These are phyloP conservation scores for Pichia membranifaciens DNA, from an alignment of 805 yeast genomes.

Conservation along the genomic window DNA sequence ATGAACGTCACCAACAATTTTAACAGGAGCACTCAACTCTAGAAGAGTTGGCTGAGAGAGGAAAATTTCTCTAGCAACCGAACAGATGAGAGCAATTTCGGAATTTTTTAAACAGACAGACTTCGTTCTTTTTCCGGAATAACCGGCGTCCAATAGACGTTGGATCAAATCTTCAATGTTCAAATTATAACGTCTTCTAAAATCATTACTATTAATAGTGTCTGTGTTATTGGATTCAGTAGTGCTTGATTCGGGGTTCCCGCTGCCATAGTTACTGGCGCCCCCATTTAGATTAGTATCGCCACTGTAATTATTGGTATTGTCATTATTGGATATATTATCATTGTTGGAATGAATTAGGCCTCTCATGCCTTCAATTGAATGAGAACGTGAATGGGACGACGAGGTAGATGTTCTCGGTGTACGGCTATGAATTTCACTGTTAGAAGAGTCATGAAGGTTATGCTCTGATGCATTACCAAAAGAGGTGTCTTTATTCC, in stretches of 20 bases:
- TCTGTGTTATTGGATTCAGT: background rate
- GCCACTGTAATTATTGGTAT: too few relatives aligned
- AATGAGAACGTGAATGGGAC: background rate
- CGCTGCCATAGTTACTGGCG: too few relatives aligned
- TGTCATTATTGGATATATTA: too few relatives aligned
- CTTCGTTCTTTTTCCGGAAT: conserved; percentile 89
- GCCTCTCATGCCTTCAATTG: background rate
- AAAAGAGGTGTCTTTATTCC: background rate
- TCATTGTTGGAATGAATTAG: too few relatives aligned
- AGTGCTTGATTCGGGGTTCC: background rate
- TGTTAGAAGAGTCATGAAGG: background rate
- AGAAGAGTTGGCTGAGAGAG: conserved; percentile 84
- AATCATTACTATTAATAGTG: conserved; percentile 2
- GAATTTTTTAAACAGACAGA: conserved; percentile 79
- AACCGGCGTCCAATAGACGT: conserved; percentile 89
- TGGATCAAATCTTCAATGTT: conserved; percentile 87
- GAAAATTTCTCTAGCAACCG: conserved; percentile 83
- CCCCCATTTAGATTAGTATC: too few relatives aligned
- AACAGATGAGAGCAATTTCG: conserved; percentile 85
- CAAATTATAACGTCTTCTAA: conserved; percentile 15
- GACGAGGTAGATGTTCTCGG: background rate
- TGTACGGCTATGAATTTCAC: background rate
- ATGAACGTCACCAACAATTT: conserved; percentile 91
- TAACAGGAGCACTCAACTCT: conserved; percentile 82
- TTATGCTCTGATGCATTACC: background rate